Conservation (phyloP, 805 yeast species). For the Geotrichum ghanense region DNA sequence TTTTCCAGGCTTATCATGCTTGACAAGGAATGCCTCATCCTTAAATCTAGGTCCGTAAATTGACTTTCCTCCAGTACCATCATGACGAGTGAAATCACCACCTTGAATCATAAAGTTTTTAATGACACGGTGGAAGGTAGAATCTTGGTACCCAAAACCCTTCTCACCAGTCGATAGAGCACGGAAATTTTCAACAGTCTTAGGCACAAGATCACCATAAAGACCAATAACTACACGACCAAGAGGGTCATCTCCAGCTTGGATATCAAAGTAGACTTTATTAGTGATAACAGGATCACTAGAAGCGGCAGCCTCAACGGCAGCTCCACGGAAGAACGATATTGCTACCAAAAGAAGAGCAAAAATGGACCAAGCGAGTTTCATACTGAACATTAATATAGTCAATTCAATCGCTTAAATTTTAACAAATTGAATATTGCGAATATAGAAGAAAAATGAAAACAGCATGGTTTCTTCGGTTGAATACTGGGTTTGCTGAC, state of each 20-base stretch:
- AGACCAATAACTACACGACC: slow-evolving; percentile 84
- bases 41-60: slow-evolving; percentile 62
- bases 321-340: slow-evolving; percentile 11
- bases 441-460: too few relatives aligned
- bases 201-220: slow-evolving; percentile 77
- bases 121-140: slow-evolving; percentile 65
- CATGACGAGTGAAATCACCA: slow-evolving; percentile 60
- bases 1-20: slow-evolving; percentile 50
- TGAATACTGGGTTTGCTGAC: too few relatives aligned
- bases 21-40: slow-evolving; percentile 64
- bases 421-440: too few relatives aligned
- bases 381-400: too few relatives aligned
- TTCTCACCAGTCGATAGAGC: slow-evolving; percentile 69
- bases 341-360: slow-evolving; percentile 13
- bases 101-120: slow-evolving; percentile 75
- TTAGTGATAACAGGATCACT: slow-evolving; percentile 45
- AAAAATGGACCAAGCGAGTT: slow-evolving; percentile 15
- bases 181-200: slow-evolving; percentile 81
- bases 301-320: slow-evolving; percentile 7
- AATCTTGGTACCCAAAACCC: slow-evolving; percentile 49
- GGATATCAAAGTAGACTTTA: slow-evolving; percentile 76
- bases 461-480: too few relatives aligned
- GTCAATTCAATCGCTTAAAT: too few relatives aligned
- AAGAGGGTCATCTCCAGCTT: slow-evolving; percentile 62
- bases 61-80: slow-evolving; percentile 69